Evolutionary conservation across 2,329 filamentous ascomycete genomes (phyloP).

Genomic region (Incumbomyces delicatus): DNA sequence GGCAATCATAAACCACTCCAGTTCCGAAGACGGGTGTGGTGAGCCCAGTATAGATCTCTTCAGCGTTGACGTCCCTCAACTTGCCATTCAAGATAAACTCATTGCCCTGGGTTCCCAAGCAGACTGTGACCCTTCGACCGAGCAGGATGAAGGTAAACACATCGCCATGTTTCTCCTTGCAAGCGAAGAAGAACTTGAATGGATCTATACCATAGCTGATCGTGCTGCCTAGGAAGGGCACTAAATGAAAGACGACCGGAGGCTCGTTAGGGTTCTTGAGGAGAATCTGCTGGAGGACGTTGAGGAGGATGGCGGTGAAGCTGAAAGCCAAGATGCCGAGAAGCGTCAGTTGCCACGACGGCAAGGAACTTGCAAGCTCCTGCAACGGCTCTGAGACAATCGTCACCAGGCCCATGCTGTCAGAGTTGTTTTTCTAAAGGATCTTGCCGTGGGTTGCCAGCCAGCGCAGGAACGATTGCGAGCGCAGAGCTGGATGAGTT

Average conservation of each 20-base stretch:
- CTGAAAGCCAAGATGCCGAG: conserved; percentile 40
- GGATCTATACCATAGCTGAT: conserved; percentile 46
- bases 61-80: conserved; percentile 77
- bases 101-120: conserved; percentile 70
- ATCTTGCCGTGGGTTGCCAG: too few species aligned
- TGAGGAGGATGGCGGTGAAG: conserved; percentile 56
- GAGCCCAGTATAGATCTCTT: conserved; percentile 77
- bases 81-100: conserved; percentile 92
- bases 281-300: conserved; percentile 69
- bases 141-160: conserved; percentile 85
- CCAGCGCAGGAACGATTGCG: too few species aligned
- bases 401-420: conserved; percentile 44
- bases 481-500: too few species aligned
- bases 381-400: conserved; percentile 36
- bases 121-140: conserved; percentile 80
- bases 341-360: conserved; percentile 36
- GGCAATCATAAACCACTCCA: conserved; percentile 74
- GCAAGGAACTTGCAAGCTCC: conserved; percentile 38
- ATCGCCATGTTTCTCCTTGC: conserved; percentile 75
- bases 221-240: conserved; percentile 47
- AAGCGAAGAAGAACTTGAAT: conserved; percentile 67
- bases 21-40: conserved; percentile 65
- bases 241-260: conserved; percentile 69
- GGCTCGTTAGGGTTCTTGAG: conserved; percentile 75
- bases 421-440: too few species aligned